Evolutionary conservation across 129 eudicot species (phyloP), one percentile per base, ranked within the genome.

Genomic region (Lonicera japonica): DNA sequence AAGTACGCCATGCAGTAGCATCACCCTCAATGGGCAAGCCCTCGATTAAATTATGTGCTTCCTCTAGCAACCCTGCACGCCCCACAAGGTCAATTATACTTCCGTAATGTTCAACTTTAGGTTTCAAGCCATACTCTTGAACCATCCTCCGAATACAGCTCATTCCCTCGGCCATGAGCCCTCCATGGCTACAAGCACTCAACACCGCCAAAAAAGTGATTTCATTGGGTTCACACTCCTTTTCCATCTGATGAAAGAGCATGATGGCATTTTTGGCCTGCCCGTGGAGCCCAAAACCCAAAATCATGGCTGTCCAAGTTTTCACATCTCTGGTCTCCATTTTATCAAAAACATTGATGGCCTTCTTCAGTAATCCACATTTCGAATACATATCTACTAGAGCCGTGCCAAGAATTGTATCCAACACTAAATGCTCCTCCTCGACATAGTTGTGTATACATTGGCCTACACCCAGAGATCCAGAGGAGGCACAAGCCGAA

Each of bases 401-500:
- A 55, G 89, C 79, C 64, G 85, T 88, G 16, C 75, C 73, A n/a
- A 84, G 89, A 12, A 73, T 75, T 20, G 63, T 60, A 48, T 77
- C 75, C 38, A 54, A 55, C 20, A 63, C 83, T 6, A 58, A 79
- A 16, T 66, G 62, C 43, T 79, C 74, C 75, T 88, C 85, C 54
- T 85, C 56, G 5, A 79, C 64, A 36, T 71, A 71, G 18, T 78
- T 46, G 62, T 88, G 96, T 64, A 85, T 77, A 62, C 79, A 86
- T 58, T 65, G 69, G 14, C 87, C 96, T 11, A 71, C 69, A 51
- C 77, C 83, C 46, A 85, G 54, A 8, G 83, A 71, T 25, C 94
- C 85, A 40, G 79, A 66, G 55, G 74, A 56, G 52, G 96, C 96
- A 73, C 90, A 79, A 23, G 94, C 94, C 45, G 94, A 72, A 48